phyloP scores from a whole-genome alignment of 208 protist species.

The Phytomonas sp. region DNA sequence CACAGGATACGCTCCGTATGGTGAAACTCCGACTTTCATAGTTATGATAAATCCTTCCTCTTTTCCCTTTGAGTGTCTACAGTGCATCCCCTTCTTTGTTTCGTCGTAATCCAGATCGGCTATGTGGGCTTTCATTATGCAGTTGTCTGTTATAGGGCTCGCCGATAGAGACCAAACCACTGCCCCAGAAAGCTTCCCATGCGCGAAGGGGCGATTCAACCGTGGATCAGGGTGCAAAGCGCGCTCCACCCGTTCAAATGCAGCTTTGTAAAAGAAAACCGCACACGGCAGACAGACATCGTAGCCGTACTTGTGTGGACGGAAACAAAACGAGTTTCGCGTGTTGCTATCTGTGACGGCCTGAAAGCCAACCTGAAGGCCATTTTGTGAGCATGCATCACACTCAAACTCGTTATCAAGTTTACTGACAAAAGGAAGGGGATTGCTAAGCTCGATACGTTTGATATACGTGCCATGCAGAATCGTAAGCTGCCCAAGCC shows the following conservation, averaged over 20 bases:
- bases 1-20: slow-evolving; percentile 22
- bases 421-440: too few species aligned
- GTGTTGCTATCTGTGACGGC: slow-evolving; percentile 21
- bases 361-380: slow-evolving; percentile 15
- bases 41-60: not conserved
- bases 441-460: too few species aligned
- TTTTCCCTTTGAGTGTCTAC: not conserved
- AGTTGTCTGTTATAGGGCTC: not conserved
- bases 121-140: not conserved
- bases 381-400: slow-evolving; percentile 19
- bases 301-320: slow-evolving; percentile 17
- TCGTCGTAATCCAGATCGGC: not conserved
- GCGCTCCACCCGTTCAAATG: slow-evolving; percentile 21
- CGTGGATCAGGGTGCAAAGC: slow-evolving; percentile 15
- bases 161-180: slow-evolving; percentile 15
- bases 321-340: slow-evolving; percentile 14
- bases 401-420: slow-evolving; percentile 7
- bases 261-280: slow-evolving; percentile 26
- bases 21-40: slow-evolving; percentile 17
- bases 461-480: too few species aligned
- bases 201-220: slow-evolving; percentile 17
- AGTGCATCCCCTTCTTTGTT: not conserved
- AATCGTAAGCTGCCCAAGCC: too few species aligned
- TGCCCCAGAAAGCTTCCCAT: slow-evolving; percentile 13
- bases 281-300: slow-evolving; percentile 41